Evolutionary conservation across 2,329 filamentous ascomycete genomes (phyloP).

Genomic region (Exophiala bonariae): DNA sequence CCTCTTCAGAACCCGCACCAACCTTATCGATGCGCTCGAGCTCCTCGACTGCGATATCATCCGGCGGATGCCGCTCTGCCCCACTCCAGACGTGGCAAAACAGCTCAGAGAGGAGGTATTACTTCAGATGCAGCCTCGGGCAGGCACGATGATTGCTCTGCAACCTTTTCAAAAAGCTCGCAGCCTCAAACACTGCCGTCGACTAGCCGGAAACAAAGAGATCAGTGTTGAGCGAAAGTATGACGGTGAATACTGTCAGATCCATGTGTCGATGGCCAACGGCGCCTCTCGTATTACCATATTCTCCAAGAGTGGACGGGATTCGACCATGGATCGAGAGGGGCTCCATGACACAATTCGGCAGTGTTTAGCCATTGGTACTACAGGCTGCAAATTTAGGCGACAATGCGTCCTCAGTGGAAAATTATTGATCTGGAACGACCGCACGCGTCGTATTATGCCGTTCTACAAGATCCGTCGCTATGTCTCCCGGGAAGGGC

Average conservation of each 20-base stretch:
- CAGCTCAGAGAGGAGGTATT: conserved; percentile 27
- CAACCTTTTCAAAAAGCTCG: conserved; percentile 61
- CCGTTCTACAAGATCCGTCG: conserved; percentile 82
- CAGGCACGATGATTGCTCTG: conserved; percentile 61
- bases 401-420: conserved; percentile 76
- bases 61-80: conserved; percentile 37
- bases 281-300: conserved; percentile 65
- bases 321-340: conserved; percentile 72
- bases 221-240: conserved; percentile 80
- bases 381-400: conserved; percentile 58
- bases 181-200: conserved; percentile 70
- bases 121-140: conserved; percentile 46
- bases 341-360: conserved; percentile 64
- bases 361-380: conserved; percentile 63
- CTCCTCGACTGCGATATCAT: conserved; percentile 29
- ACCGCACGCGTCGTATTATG: conserved; percentile 63
- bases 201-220: conserved; percentile 58
- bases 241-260: conserved; percentile 86
- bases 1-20: conserved; percentile 14
- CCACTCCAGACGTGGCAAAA: conserved; percentile 33
- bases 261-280: conserved; percentile 68
- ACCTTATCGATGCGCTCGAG: conserved; percentile 10
- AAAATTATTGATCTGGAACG: conserved; percentile 77
- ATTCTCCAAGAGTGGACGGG: conserved; percentile 89
- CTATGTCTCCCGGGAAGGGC: conserved; percentile 72